Percentiles rank a stretch among this genome's conserved stretches.
Evolutionary conservation across 2,329 filamentous ascomycete genomes (phyloP).

Genomic region (Shiraia sp.): DNA sequence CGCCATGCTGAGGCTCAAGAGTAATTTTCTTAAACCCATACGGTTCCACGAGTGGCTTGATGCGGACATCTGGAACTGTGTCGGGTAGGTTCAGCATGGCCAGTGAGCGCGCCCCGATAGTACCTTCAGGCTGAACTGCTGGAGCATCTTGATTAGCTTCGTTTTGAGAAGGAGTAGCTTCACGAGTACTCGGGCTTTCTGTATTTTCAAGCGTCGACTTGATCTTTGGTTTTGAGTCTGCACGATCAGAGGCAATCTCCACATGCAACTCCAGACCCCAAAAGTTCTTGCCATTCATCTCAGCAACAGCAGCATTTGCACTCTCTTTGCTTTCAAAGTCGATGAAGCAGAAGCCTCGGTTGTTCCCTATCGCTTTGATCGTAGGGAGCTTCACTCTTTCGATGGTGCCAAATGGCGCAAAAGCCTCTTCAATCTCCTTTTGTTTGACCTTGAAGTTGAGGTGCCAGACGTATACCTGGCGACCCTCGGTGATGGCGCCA

Average conservation of each 20-base stretch:
- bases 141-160: slow-evolving; percentile 30
- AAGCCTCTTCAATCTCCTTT: slow-evolving; percentile 69
- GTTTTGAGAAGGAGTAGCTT: slow-evolving; percentile 17
- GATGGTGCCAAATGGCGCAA: slow-evolving; percentile 75
- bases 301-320: slow-evolving; percentile 62
- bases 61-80: slow-evolving; percentile 85
- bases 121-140: slow-evolving; percentile 14
- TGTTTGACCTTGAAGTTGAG: slow-evolving; percentile 79
- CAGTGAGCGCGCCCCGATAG: slow-evolving; percentile 62
- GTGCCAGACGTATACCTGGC: slow-evolving; percentile 86
- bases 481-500: slow-evolving; percentile 81
- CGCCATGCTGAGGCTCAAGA: slow-evolving; percentile 78
- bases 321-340: slow-evolving; percentile 72
- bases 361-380: slow-evolving; percentile 65
- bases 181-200: slow-evolving; percentile 42
- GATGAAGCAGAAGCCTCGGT: slow-evolving; percentile 79
- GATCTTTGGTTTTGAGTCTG: slow-evolving; percentile 51
- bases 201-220: slow-evolving; percentile 55
- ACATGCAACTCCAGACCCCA: slow-evolving; percentile 70
- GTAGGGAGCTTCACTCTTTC: slow-evolving; percentile 72
- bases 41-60: slow-evolving; percentile 72
- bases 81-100: slow-evolving; percentile 86
- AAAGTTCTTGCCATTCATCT: slow-evolving; percentile 72
- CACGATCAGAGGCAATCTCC: slow-evolving; percentile 49
- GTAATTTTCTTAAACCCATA: slow-evolving; percentile 77